phyloP scores from a whole-genome alignment of 129 eudicot genomes.

The Heracleum sosnowskyi region DNA sequence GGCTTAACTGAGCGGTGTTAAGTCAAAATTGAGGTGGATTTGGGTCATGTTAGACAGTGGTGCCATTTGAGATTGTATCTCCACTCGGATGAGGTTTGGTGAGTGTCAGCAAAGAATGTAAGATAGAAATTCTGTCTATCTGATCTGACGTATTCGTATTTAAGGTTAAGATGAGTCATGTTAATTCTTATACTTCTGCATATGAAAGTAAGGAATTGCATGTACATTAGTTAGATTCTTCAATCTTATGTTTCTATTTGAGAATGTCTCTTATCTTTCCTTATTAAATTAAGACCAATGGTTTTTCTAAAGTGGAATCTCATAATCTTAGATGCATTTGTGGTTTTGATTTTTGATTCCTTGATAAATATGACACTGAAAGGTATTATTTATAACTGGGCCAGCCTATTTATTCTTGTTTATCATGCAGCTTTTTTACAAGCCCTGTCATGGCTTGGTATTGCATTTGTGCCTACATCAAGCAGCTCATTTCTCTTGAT shows the following conservation, averaged over 20 bases:
- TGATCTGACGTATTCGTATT: neutral
- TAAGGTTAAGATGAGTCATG: neutral
- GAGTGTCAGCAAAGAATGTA: neutral
- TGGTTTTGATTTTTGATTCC: neutral
- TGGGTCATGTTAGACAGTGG: neutral
- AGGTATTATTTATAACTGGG: neutral
- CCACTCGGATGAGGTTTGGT: neutral
- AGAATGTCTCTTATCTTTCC: neutral
- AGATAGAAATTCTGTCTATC: neutral
- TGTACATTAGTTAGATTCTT: neutral
- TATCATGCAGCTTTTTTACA: conserved; percentile 70
- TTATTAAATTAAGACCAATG: neutral
- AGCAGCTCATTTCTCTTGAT: conserved; percentile 57
- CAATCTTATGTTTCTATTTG: neutral
- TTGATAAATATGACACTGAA: neutral
- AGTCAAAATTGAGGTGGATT: neutral
- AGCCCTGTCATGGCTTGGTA: conserved; percentile 73
- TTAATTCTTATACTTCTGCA: neutral
- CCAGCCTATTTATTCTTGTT: neutral
- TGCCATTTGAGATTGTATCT: neutral
- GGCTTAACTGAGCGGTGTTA: neutral
- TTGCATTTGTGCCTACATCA: conserved; percentile 56
- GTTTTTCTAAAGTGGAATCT: neutral
- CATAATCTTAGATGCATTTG: neutral
- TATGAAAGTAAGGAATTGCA: neutral